phyloP scores from a whole-genome alignment of 257 asterid genomes.

The Solanum chmielewskii region DNA sequence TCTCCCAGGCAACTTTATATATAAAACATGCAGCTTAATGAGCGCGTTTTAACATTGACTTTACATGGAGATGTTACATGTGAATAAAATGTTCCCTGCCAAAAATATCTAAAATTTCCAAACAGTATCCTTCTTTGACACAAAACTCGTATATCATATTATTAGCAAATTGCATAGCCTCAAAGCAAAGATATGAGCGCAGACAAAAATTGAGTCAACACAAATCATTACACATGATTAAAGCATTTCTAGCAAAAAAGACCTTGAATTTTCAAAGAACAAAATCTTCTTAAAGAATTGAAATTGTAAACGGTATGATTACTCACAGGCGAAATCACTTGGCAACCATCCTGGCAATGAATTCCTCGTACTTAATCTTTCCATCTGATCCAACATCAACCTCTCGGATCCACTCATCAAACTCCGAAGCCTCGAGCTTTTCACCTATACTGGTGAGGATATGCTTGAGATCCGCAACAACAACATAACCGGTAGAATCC shows the following conservation, averaged over 20 bases:
- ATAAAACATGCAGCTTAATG: background rate
- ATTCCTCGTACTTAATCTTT: conserved; percentile 85
- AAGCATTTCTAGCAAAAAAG: background rate
- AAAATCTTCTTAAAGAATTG: background rate
- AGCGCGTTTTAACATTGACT: background rate
- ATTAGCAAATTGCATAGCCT: background rate
- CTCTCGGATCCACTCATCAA: conserved; percentile 98
- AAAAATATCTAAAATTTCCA: background rate
- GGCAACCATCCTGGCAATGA: conserved; percentile 91
- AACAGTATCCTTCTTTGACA: background rate
- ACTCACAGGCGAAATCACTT: conserved; percentile 39
- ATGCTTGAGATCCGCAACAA: conserved; percentile 86
- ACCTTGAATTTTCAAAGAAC: background rate
- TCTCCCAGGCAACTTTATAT: background rate
- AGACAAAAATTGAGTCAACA: background rate
- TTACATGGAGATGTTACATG: background rate
- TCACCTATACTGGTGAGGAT: conserved; percentile 83
- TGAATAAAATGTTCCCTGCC: background rate
- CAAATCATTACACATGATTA: background rate
- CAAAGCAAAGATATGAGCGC: background rate
- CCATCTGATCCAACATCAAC: conserved; percentile 96
- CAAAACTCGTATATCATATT: background rate
- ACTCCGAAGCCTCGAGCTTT: conserved; percentile 84
- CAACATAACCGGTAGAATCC: conserved; percentile 68
- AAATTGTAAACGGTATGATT: background rate